phyloP scores from a whole-genome alignment of 768 basidiomycete genomes.

The Lentinula detonsa region DNA sequence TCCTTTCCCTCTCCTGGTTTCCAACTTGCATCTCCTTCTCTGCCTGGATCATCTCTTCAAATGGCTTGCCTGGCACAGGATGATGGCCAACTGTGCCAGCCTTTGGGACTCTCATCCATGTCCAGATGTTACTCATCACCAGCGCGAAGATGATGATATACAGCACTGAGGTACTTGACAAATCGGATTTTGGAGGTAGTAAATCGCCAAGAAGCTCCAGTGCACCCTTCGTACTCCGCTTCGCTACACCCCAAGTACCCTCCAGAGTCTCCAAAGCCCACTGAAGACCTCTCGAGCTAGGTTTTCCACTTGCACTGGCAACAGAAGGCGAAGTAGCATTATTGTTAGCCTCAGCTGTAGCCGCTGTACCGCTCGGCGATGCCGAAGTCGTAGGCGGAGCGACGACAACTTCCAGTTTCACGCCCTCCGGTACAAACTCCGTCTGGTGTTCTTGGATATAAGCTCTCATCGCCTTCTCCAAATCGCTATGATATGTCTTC shows the following conservation, averaged over 20 bases:
- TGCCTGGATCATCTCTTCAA: constrained; percentile 36
- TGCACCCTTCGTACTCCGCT: constrained; percentile 62
- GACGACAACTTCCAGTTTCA: constrained; percentile 53
- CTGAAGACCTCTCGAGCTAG: constrained; percentile 66
- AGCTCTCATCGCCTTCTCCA: constrained; percentile 77
- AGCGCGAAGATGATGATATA: constrained; percentile 68
- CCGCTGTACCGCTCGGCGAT: constrained; percentile 28
- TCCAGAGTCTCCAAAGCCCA: constrained; percentile 88
- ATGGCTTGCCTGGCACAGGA: background rate
- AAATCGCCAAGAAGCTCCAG: constrained; percentile 74
- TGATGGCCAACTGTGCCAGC: constrained; percentile 9
- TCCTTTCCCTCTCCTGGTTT: constrained; percentile 30
- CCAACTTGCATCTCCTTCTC: constrained; percentile 34
- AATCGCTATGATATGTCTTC: constrained; percentile 75
- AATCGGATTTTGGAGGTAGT: constrained; percentile 58
- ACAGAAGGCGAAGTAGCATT: constrained; percentile 12
- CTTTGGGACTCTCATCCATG: constrained; percentile 31
- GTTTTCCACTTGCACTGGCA: constrained; percentile 25
- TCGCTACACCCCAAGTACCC: constrained; percentile 67
- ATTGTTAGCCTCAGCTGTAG: constrained; percentile 8
- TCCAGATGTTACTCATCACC: constrained; percentile 76
- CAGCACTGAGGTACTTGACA: constrained; percentile 63
- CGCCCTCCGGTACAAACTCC: constrained; percentile 85
- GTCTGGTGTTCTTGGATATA: constrained; percentile 88
- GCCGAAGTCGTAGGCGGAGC: constrained; percentile 36